Evolutionary conservation across 495 filamentous ascomycete species (phyloP), one percentile per base, ranked within the genome.

Genomic region (Penicillium robsamsonii): DNA sequence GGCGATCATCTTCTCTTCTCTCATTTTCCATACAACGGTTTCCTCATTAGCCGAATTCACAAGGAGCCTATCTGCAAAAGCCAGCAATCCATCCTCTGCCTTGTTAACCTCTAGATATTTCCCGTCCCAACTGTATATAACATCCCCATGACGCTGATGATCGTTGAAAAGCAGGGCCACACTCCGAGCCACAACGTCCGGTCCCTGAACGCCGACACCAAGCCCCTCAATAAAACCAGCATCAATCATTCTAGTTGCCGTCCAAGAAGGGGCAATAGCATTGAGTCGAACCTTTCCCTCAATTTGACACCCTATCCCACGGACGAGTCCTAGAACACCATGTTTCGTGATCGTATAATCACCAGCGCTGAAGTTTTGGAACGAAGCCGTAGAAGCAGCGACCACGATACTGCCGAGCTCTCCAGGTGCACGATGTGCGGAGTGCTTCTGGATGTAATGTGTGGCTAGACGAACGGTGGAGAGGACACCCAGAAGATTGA

Each of bases 211-310:
- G 0, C 31, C 37, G 5, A 66, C 53, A 0, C 66, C 66, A 35
- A 71, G 31, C 15, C 58, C 57, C 35, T 66, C n/a, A 4, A 69
- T 46, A 3, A 70, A 47, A 2, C 57, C 45, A 1, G 52, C 35
- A 1, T 63, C 59, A 27, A 75, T 51, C 9, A 79, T 63, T 4
- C 59, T 65, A n/a, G 73, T 70, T 8, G 57, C 56, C 0, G 76
- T 79, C 75, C 74, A 78, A 15, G 70, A 75, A 13, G 76, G 75
- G 12, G 69, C 65, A 30, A 79, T 52, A 11, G 70, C 71, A 57
- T 79, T 78, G 4, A 78, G 18, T 7, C 75, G 65, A 27, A 78
- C 61, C 5, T 62, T 53, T 0, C 27, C 50, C 1, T 57, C 45
- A 12, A 62, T 27, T 12, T 66, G 55, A 4, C 24, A 17, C 15